A percentile compares a stretch with the other conserved stretches of the same genome.
phyloP scores from a whole-genome alignment of 1,284 basidiomycete genomes.

The Trichosporon sp. region DNA sequence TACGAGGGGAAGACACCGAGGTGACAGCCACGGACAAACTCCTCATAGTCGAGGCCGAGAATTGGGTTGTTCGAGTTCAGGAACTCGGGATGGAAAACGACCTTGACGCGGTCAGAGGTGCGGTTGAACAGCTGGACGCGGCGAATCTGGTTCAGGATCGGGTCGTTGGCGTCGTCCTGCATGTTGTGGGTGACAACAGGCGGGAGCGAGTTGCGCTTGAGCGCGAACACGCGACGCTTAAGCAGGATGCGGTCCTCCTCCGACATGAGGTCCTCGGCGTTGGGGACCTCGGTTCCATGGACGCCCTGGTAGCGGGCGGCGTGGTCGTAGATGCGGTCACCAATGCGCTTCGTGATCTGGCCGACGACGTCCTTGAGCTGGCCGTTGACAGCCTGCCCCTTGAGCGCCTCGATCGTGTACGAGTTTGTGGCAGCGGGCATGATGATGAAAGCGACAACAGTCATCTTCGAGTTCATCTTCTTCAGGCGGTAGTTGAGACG shows the following conservation, averaged over 20 bases:
- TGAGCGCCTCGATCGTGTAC: slow-evolving; percentile 96
- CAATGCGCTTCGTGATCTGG: slow-evolving; percentile 90
- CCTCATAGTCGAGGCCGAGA: slow-evolving; percentile 94
- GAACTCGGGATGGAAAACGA: slow-evolving; percentile 98
- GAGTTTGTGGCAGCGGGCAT: slow-evolving; percentile 96
- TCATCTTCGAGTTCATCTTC: slow-evolving; percentile 73
- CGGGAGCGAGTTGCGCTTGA: slow-evolving; percentile 89
- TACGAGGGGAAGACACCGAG: slow-evolving; percentile 97
- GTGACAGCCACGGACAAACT: slow-evolving; percentile 97
- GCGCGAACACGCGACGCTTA: slow-evolving; percentile 93
- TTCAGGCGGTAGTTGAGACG: slow-evolving; percentile 88
- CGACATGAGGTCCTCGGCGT: slow-evolving; percentile 76
- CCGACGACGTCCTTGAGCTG: slow-evolving; percentile 92
- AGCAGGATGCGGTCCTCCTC: slow-evolving; percentile 92
- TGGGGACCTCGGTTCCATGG: slow-evolving; percentile 69
- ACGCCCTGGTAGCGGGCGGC: slow-evolving; percentile 83
- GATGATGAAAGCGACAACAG: slow-evolving; percentile 97
- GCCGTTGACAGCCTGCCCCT: slow-evolving; percentile 97
- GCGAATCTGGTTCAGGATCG: slow-evolving; percentile 91
- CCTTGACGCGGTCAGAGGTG: slow-evolving; percentile 81
- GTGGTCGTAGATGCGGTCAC: slow-evolving; percentile 87
- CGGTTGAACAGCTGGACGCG: slow-evolving; percentile 90
- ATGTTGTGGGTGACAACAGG: slow-evolving; percentile 98
- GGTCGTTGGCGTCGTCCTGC: slow-evolving; percentile 88
- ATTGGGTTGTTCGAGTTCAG: slow-evolving; percentile 97